Percentiles rank a stretch among this genome's conserved stretches.
Evolutionary conservation across 2,329 filamentous ascomycete genomes (phyloP).

Genomic region (Orbilia quercus): DNA sequence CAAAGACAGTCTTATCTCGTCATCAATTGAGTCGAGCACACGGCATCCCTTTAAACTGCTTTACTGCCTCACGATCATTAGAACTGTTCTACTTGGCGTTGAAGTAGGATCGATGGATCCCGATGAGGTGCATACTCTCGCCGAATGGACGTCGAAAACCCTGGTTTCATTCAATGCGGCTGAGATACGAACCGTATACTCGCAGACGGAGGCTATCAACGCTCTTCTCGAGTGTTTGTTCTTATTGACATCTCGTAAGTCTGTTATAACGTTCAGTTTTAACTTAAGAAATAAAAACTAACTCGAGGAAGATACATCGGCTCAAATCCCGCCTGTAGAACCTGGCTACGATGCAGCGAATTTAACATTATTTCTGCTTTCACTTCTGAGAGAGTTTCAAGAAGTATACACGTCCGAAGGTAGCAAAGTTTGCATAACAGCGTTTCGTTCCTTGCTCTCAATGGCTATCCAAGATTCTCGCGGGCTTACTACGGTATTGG

Average conservation of each 20-base stretch:
- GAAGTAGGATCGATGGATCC: constrained; percentile 20
- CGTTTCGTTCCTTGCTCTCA: constrained; percentile 38
- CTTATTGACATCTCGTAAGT: constrained; percentile 52
- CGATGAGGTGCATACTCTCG: constrained; percentile 24
- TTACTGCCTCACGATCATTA: constrained; percentile 39
- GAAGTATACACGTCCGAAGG: constrained; percentile 26
- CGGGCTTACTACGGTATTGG: constrained; percentile 23
- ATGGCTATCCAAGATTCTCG: constrained; percentile 34
- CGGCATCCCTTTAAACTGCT: constrained; percentile 48
- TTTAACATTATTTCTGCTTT: constrained; percentile 30
- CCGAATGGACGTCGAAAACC: constrained; percentile 45
- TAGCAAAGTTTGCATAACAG: constrained; percentile 40
- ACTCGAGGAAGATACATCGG: constrained; percentile 24
- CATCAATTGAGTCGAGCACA: constrained; percentile 29
- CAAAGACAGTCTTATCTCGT: constrained; percentile 32
- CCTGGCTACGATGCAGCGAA: constrained; percentile 22
- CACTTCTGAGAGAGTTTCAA: constrained; percentile 36
- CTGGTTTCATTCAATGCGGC: constrained; percentile 40
- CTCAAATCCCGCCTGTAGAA: background rate
- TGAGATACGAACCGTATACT: constrained; percentile 18
- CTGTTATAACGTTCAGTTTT: background rate
- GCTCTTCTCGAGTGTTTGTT: constrained; percentile 48
- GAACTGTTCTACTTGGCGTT: constrained; percentile 16
- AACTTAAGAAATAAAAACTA: background rate
- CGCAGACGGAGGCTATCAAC: constrained; percentile 29